Evolutionary conservation across 805 yeast genomes (phyloP).

Genomic region (Lachancea cidri): DNA sequence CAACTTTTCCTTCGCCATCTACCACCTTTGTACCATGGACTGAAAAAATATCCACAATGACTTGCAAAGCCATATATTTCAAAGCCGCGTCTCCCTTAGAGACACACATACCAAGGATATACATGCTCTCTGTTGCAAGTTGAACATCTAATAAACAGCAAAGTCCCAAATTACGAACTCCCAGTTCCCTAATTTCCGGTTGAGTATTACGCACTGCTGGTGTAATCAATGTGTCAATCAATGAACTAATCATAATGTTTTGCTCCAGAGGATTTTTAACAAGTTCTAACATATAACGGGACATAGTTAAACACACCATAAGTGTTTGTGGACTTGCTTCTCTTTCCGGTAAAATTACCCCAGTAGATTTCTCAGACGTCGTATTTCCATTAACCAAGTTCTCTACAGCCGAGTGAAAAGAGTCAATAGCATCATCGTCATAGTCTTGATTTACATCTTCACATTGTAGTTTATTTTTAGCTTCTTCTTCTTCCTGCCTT

Average conservation of each 20-base stretch:
- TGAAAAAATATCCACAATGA: constrained; percentile 72
- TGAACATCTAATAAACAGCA: constrained; percentile 67
- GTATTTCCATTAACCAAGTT: constrained; percentile 30
- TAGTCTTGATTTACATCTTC: constrained; percentile 23
- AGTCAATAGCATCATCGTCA: constrained; percentile 35
- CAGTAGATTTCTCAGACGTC: constrained; percentile 15
- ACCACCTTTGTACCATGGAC: constrained; percentile 69
- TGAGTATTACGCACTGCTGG: constrained; percentile 69
- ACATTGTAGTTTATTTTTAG: constrained; percentile 11
- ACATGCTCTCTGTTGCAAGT: constrained; percentile 59
- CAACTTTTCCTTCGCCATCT: constrained; percentile 58
- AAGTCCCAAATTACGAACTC: constrained; percentile 71
- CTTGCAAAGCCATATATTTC: constrained; percentile 57
- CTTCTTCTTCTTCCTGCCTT: constrained; percentile 31
- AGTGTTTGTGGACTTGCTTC: constrained; percentile 40
- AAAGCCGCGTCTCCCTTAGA: constrained; percentile 61
- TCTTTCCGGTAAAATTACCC: constrained; percentile 25
- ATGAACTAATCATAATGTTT: constrained; percentile 59
- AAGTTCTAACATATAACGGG: constrained; percentile 64
- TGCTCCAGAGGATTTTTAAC: constrained; percentile 59
- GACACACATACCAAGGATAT: constrained; percentile 63
- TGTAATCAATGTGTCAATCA: constrained; percentile 69
- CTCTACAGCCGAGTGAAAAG: constrained; percentile 44
- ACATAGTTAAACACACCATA: constrained; percentile 59
- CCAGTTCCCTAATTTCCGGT: constrained; percentile 52